Conservation (phyloP, 2,329 filamentous ascomycete species). For the Cladosporium cucumerinum region DNA sequence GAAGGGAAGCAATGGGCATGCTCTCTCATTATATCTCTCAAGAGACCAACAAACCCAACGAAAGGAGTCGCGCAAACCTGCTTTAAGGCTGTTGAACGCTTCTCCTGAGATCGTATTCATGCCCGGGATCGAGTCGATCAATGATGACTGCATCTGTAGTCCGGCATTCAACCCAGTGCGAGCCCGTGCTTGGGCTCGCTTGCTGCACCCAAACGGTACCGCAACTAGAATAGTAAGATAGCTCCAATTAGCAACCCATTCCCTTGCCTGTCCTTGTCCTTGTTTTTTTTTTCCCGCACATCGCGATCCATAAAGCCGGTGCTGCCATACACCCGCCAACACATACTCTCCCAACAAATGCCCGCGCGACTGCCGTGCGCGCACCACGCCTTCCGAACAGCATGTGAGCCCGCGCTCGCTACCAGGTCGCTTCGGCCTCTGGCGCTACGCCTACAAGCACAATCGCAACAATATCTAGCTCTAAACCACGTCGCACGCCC, state of each 20-base stretch:
- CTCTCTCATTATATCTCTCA: background rate
- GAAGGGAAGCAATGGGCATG: background rate
- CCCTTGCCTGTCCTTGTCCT: background rate
- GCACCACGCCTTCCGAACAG: slow-evolving; percentile 1
- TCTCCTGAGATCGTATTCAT: background rate
- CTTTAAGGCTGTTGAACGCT: background rate
- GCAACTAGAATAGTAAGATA: background rate
- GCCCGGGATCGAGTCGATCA: slow-evolving; percentile 2
- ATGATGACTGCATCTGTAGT: background rate
- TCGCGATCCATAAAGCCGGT: background rate
- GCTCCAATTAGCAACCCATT: background rate
- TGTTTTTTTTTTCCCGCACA: background rate
- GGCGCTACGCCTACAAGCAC: background rate
- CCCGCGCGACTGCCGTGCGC: slow-evolving; percentile 4
- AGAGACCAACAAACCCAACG: background rate
- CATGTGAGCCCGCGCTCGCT: slow-evolving; percentile 8
- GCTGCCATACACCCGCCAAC: background rate
- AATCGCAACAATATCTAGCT: background rate
- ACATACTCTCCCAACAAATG: background rate
- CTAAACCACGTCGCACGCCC: too few relatives aligned
- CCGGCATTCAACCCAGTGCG: background rate
- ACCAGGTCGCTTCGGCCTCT: background rate
- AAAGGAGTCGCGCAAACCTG: background rate
- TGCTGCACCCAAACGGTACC: background rate
- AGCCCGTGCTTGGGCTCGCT: background rate